A percentile compares a stretch with the other conserved stretches of the same genome.
Evolutionary conservation across 257 asterid species (phyloP).

Genomic region (Lantana camara): DNA sequence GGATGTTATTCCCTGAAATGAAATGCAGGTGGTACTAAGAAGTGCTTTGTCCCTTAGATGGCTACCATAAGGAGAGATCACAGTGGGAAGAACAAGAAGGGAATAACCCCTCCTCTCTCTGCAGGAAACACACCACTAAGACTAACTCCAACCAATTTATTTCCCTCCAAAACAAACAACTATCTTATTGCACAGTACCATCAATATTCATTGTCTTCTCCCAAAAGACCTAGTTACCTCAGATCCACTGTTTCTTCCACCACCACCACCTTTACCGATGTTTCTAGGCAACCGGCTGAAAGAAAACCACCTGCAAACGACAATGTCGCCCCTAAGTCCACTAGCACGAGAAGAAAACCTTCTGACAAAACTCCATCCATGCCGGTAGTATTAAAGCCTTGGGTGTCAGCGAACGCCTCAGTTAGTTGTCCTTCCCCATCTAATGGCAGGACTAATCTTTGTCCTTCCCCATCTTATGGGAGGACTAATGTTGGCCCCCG

Average conservation of each 20-base stretch:
- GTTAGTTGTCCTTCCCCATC: constrained; percentile 47
- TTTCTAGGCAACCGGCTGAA: constrained; percentile 32
- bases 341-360: constrained; percentile 38
- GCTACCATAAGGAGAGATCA: constrained; percentile 60
- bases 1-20: too few species aligned
- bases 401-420: too few species aligned
- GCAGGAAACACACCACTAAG: constrained; percentile 17
- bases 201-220: constrained; percentile 9
- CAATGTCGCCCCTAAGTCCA: constrained; percentile 19
- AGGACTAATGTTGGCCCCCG: constrained; percentile 31
- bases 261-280: constrained; percentile 19
- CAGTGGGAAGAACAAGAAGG: constrained; percentile 47
- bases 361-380: constrained; percentile 47
- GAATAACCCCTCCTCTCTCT: constrained; percentile 38
- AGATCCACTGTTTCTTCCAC: neutral
- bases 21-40: constrained; percentile 38
- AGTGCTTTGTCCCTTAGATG: constrained; percentile 34
- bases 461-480: constrained; percentile 40
- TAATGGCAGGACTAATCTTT: neutral
- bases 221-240: constrained; percentile 44
- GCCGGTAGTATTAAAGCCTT: constrained; percentile 32
- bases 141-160: constrained; percentile 24
- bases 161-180: constrained; percentile 32
- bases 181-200: constrained; percentile 21
- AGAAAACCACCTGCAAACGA: constrained; percentile 38